Conservation (phyloP, 139 green algal genomes). For the Chloropicon primus region DNA sequence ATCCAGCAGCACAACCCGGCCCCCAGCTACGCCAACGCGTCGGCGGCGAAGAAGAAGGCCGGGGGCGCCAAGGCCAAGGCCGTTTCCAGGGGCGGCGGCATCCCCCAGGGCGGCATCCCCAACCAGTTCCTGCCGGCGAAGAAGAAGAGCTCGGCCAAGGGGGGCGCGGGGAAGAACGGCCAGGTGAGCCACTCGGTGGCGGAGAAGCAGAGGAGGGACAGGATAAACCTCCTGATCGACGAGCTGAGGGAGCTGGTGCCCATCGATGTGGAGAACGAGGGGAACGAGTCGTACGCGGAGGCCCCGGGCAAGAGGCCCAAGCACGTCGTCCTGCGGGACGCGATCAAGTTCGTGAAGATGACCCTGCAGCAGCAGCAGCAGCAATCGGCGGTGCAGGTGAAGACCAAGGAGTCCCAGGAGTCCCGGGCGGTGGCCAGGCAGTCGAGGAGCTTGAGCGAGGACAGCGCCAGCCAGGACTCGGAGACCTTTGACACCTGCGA, state of each 20-base stretch:
- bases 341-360: conserved; percentile 2
- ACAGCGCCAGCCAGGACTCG: not conserved
- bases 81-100: not conserved
- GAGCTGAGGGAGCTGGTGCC: conserved; percentile 6
- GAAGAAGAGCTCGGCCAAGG: not conserved
- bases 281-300: not conserved
- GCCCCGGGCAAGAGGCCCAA: conserved; percentile 1
- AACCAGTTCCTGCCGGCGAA: not conserved
- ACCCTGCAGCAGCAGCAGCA: not conserved
- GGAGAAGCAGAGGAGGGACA: conserved; percentile 10
- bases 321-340: conserved; percentile 5
- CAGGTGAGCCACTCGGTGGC: conserved; percentile 5
- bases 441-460: too few species aligned
- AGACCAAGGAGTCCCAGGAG: too few species aligned
- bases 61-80: not conserved
- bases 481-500: not conserved
- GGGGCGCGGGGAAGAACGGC: not conserved
- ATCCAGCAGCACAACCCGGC: too few species aligned
- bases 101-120: not conserved
- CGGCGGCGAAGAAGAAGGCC: not conserved
- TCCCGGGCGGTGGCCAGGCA: too few species aligned
- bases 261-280: not conserved
- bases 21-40: not conserved
- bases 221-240: conserved; percentile 12
- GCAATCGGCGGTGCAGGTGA: not conserved